Evolutionary conservation across 345 rosid genomes (phyloP).

Genomic region (Kernera saxatilis): DNA sequence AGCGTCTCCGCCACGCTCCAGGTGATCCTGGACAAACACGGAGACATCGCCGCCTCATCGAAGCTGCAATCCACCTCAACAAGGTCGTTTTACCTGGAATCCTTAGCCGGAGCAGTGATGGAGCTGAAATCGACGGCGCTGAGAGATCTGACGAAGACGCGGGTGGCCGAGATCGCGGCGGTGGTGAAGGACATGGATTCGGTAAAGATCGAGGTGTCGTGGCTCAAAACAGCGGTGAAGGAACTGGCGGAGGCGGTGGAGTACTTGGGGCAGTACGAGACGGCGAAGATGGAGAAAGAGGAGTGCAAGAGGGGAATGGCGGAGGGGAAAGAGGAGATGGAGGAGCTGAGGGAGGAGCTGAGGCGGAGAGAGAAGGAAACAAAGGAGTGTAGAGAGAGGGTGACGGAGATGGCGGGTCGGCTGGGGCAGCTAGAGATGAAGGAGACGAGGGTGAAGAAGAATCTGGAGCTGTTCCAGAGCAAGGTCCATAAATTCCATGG

Average conservation of each 20-base stretch:
- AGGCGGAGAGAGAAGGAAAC: constrained; percentile 26
- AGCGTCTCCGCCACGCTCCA: constrained; percentile 48
- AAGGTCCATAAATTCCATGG: constrained; percentile 26
- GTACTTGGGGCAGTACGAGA: neutral
- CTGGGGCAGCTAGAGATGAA: constrained; percentile 27
- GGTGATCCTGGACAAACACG: constrained; percentile 54
- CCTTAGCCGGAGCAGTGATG: constrained; percentile 63
- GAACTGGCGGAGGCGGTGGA: constrained; percentile 46
- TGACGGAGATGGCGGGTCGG: constrained; percentile 28
- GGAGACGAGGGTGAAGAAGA: constrained; percentile 14
- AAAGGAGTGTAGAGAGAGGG: constrained; percentile 13
- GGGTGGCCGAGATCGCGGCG: constrained; percentile 58
- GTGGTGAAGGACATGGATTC: constrained; percentile 80
- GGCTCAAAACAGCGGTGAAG: constrained; percentile 40
- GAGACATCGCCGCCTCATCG: constrained; percentile 78
- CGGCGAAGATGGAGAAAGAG: constrained; percentile 20
- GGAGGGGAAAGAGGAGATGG: constrained; percentile 22
- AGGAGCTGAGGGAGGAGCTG: constrained; percentile 39
- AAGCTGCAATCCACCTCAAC: constrained; percentile 59
- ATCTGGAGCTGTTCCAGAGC: constrained; percentile 7
- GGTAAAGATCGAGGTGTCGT: constrained; percentile 50
- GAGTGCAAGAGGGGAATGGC: neutral
- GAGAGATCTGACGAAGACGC: constrained; percentile 54
- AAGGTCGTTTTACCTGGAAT: constrained; percentile 65
- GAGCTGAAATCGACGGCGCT: constrained; percentile 58